Conservation (phyloP, 148 eudicot species). For the Nepenthes gracilis region DNA sequence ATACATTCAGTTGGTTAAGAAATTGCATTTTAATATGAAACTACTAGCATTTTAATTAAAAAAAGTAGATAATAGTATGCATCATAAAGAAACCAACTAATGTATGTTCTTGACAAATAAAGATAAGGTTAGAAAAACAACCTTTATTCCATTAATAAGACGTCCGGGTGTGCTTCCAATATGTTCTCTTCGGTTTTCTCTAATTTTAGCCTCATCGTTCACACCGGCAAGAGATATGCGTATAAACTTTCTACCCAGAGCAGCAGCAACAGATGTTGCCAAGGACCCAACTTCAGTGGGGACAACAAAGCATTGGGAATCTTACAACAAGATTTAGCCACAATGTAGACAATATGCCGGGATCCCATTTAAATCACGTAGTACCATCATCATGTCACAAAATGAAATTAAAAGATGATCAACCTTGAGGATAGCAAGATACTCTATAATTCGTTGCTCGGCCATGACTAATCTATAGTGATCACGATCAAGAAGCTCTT, state of each 20-base stretch:
- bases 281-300: conserved; percentile 61
- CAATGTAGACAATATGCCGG: conserved; percentile 10
- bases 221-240: too few relatives aligned
- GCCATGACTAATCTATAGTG: conserved; percentile 88
- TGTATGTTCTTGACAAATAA: background rate
- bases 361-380: conserved; percentile 8
- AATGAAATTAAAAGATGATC: conserved; percentile 5
- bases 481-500: conserved; percentile 87
- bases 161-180: conserved; percentile 99
- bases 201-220: conserved; percentile 1
- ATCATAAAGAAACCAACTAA: too few relatives aligned
- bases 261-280: conserved; percentile 97
- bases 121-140: conserved; percentile 54
- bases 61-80: too few relatives aligned
- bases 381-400: background rate
- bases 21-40: too few relatives aligned
- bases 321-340: conserved; percentile 99
- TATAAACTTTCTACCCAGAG: conserved; percentile 46
- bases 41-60: too few relatives aligned
- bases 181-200: conserved; percentile 96
- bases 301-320: conserved; percentile 73
- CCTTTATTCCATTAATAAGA: conserved; percentile 26
- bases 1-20: too few relatives aligned
- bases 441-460: conserved; percentile 96
- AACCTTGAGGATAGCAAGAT: conserved; percentile 98